phyloP scores from a whole-genome alignment of 768 basidiomycete genomes.

The Sarcomyxa edulis region DNA sequence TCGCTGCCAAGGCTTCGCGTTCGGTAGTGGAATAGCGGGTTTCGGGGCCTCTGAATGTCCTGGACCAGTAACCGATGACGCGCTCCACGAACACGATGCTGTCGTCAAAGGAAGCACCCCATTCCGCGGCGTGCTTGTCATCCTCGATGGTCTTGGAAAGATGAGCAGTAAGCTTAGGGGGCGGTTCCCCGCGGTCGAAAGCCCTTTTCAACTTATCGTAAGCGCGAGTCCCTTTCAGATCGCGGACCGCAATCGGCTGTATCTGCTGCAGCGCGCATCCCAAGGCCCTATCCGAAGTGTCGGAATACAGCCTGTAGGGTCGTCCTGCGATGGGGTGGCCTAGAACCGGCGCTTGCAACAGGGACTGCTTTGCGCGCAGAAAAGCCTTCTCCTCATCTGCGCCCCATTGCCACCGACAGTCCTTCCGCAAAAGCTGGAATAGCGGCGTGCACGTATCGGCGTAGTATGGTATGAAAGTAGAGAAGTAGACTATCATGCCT shows the following conservation, averaged over 20 bases:
- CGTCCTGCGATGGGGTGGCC: slow-evolving; percentile 20
- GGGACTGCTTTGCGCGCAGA: background rate
- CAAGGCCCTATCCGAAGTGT: slow-evolving; percentile 24
- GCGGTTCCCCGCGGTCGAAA: slow-evolving; percentile 8
- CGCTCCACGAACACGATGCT: slow-evolving; percentile 21
- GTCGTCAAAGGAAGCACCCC: slow-evolving; percentile 16
- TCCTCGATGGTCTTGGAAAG: slow-evolving; percentile 15
- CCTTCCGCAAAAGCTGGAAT: slow-evolving; percentile 26
- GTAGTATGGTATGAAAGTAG: slow-evolving; percentile 32
- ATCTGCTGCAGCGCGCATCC: no score
- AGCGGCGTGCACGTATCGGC: slow-evolving; percentile 25
- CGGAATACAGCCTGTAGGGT: slow-evolving; percentile 30
- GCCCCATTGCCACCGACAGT: slow-evolving; percentile 15
- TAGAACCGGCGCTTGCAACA: slow-evolving; percentile 24
- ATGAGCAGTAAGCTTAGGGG: slow-evolving; percentile 16
- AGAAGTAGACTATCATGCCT: no score
- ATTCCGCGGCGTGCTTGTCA: slow-evolving; percentile 10
- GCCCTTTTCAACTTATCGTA: slow-evolving; percentile 20
- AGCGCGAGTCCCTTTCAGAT: slow-evolving; percentile 20
- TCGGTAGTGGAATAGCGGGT: no score
- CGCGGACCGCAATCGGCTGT: slow-evolving; percentile 16
- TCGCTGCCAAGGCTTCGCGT: no score
- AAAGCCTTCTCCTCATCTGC: background rate
- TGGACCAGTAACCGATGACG: no score
- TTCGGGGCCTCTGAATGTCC: no score